A percentile compares a stretch with the other conserved stretches of the same genome.
phyloP scores from a whole-genome alignment of 75 land plant species.

The Sequoiadendron giganteum region DNA sequence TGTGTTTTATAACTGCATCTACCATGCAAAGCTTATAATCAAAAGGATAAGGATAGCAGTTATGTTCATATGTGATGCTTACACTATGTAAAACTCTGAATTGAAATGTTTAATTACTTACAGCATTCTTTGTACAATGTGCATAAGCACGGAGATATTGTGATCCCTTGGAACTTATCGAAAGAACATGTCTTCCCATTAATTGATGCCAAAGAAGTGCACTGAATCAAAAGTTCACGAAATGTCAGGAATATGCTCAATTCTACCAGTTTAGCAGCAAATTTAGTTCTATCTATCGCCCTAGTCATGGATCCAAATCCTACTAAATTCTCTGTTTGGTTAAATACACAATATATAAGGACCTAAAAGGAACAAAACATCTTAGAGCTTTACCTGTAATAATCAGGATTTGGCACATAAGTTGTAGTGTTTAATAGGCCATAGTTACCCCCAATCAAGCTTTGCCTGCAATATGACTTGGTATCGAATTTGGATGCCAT shows the following conservation, averaged over 20 bases:
- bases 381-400: conserved; percentile 53
- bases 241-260: background rate
- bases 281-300: background rate
- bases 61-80: background rate
- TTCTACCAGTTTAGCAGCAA: background rate
- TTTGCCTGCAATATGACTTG: conserved; percentile 67
- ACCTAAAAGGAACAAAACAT: background rate
- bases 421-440: conserved; percentile 68
- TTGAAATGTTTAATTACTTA: conserved; percentile 7
- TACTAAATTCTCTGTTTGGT: background rate
- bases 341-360: background rate
- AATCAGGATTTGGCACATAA: conserved; percentile 74
- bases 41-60: background rate
- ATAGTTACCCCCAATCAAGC: conserved; percentile 77
- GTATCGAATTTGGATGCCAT: conserved; percentile 62
- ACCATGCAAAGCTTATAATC: background rate
- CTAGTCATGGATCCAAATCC: background rate
- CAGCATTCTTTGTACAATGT: conserved; percentile 57
- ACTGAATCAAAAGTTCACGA: conserved; percentile 26
- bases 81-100: background rate
- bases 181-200: conserved; percentile 79
- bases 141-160: conserved; percentile 71
- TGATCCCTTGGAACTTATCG: conserved; percentile 33
- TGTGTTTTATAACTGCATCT: background rate
- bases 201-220: conserved; percentile 85